A percentile compares a stretch with the other conserved stretches of the same genome.
phyloP scores from a whole-genome alignment of 768 basidiomycete genomes.

The Xerocomellus chrysenteron region DNA sequence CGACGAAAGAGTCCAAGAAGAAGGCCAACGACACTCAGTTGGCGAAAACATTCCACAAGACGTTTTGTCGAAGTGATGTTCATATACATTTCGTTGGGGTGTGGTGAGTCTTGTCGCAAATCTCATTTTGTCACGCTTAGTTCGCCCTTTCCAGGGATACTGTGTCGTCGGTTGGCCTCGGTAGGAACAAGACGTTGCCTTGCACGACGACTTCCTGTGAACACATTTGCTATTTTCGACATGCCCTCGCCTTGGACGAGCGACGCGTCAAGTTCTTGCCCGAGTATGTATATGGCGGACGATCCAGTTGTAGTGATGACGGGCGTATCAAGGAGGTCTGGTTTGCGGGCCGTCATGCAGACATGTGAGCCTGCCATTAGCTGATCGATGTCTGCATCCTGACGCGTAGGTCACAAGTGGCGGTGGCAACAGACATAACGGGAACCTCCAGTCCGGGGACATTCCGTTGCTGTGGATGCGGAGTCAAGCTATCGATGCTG shows the following conservation, averaged over 20 bases:
- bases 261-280: conserved; percentile 48
- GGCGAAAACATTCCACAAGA: conserved; percentile 31
- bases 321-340: conserved; percentile 41
- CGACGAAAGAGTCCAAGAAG: conserved; percentile 9
- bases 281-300: conserved; percentile 38
- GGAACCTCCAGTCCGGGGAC: conserved; percentile 27
- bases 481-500: conserved; percentile 28
- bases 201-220: conserved; percentile 28
- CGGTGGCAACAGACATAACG: conserved; percentile 25
- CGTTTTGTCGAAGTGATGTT: conserved; percentile 36
- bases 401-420: background rate
- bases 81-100: conserved; percentile 45
- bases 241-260: conserved; percentile 49
- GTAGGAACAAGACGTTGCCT: conserved; percentile 33
- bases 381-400: background rate
- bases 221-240: conserved; percentile 44
- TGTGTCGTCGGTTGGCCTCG: conserved; percentile 44
- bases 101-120: conserved; percentile 32
- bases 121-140: background rate
- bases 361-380: conserved; percentile 31
- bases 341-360: conserved; percentile 42
- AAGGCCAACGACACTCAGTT: conserved; percentile 21
- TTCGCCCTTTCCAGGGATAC: conserved; percentile 38
- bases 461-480: conserved; percentile 35
- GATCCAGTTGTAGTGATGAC: conserved; percentile 7